These are phyloP conservation scores for Colletotrichum tabaci DNA, from an alignment of 2,329 filamentous ascomycete genomes.

Conservation along the genomic window DNA sequence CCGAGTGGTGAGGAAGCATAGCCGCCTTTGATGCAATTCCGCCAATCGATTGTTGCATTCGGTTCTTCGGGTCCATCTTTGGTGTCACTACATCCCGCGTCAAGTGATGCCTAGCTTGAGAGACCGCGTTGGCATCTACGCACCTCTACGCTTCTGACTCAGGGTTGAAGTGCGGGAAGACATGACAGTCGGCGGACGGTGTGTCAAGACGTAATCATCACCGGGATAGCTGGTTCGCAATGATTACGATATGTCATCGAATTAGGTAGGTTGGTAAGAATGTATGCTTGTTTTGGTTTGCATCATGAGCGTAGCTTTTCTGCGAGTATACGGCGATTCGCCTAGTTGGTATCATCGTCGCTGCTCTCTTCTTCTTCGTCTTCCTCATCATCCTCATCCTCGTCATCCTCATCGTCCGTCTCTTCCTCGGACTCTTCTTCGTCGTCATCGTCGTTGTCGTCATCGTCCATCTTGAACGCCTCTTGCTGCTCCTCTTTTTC, in stretches of 20 bases:
- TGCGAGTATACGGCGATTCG: not conserved
- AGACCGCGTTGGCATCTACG: too few relatives aligned
- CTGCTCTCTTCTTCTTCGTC: constrained; percentile 56
- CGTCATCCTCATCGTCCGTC: constrained; percentile 62
- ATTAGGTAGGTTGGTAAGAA: not conserved
- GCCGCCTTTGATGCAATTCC: not conserved
- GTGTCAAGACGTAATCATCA: not conserved
- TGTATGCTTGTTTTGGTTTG: not conserved
- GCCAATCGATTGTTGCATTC: not conserved
- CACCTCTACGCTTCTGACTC: not conserved
- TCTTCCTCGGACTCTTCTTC: constrained; percentile 68
- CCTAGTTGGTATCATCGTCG: constrained; percentile 53
- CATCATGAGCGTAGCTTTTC: not conserved
- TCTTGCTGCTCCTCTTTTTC: constrained; percentile 70
- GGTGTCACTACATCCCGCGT: not conserved
- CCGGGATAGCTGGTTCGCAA: not conserved
- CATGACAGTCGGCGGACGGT: not conserved
- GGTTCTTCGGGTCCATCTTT: not conserved
- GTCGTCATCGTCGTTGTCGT: constrained; percentile 66
- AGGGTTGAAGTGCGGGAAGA: not conserved
- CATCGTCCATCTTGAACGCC: constrained; percentile 62
- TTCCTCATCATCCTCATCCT: constrained; percentile 57
- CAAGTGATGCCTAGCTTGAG: not conserved
- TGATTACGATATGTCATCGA: not conserved
- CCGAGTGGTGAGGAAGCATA: not conserved